Conservation (phyloP, 768 basidiomycete species). For the Kockovaella imperatae region DNA sequence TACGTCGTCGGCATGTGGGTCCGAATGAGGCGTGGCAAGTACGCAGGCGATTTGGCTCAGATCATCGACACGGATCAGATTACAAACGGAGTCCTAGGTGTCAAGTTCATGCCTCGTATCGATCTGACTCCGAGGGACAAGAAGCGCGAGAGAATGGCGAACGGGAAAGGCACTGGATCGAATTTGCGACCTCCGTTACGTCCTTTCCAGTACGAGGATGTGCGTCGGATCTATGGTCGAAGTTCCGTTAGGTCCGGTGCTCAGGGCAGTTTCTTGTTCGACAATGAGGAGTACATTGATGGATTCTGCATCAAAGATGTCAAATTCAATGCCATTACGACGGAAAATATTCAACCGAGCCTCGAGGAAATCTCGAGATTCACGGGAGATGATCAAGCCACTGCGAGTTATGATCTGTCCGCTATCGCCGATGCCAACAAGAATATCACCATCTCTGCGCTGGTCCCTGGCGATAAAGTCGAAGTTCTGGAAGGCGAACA, state of each 20-base stretch:
- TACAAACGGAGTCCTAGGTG: slow-evolving; percentile 81
- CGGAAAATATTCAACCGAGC: slow-evolving; percentile 87
- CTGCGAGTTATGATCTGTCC: slow-evolving; percentile 67
- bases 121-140: slow-evolving; percentile 91
- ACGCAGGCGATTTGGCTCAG: slow-evolving; percentile 89
- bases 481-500: slow-evolving; percentile 98
- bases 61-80: slow-evolving; percentile 82
- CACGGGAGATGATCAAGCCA: slow-evolving; percentile 59
- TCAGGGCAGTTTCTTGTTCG: slow-evolving; percentile 64
- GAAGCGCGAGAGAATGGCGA: slow-evolving; percentile 56
- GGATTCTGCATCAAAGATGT: slow-evolving; percentile 97
- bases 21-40: slow-evolving; percentile 85
- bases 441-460: slow-evolving; percentile 79
- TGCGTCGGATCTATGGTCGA: slow-evolving; percentile 61
- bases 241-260: slow-evolving; percentile 60
- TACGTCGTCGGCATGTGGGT: slow-evolving; percentile 88
- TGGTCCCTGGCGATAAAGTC: slow-evolving; percentile 96
- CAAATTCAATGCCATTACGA: slow-evolving; percentile 49
- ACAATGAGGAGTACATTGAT: slow-evolving; percentile 85
- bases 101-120: slow-evolving; percentile 95
- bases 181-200: slow-evolving; percentile 70
- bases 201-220: slow-evolving; percentile 90
- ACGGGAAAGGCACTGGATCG: slow-evolving; percentile 47
- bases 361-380: slow-evolving; percentile 94
- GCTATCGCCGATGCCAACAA: slow-evolving; percentile 86